Evolutionary conservation across 2,329 filamentous ascomycete species (phyloP), one percentile per base, ranked within the genome.

Genomic region (Alternaria arbusti): DNA sequence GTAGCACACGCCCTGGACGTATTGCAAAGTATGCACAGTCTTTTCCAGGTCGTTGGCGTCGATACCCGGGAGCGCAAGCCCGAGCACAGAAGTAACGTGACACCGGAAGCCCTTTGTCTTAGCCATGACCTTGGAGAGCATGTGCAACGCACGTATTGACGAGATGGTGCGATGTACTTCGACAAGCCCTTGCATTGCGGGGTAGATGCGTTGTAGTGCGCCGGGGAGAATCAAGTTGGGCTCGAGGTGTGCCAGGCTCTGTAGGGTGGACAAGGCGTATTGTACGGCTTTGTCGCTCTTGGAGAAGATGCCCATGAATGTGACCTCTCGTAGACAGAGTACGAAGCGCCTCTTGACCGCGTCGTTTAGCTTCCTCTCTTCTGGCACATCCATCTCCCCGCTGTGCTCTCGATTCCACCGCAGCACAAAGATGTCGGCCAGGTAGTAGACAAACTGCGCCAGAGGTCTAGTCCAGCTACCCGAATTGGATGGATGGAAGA

Each of bases 31-130:
- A 79, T 97, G 93, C 71, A 97, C 88, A 0, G 96, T 98, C 85
- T 99, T 99, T 77, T 96, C 94, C 25, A 99, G 84, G 80, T 99
- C 96, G 77, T 99, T 99, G 67, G 96, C 94, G 81, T 99, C 96
- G 62, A 99, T 97, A 22, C 96, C 96, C 0, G 96, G 96, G 30
- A 99, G 84, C 5, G 95, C 93, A 63, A 99, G 86, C 6, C 95
- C 96, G n/a, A 99, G 84, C 36, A 99, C 84, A 1, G 95, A 95
- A 1, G 96, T 99, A 67, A 99, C 90, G 78, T 99, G 96, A 75
- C 96, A 98, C 64, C 96, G 88, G 78, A 96, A 97, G n/a, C 96
- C 96, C 80, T 97, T 98, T 44, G 94, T 93, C 76, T 92, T 90
- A 13, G 94, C 90, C 87, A 99, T 96, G 73, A 94, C 89, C 77